Conservation (phyloP, 352 stramenopile genomes). For the Globisporangium nagaii region DNA sequence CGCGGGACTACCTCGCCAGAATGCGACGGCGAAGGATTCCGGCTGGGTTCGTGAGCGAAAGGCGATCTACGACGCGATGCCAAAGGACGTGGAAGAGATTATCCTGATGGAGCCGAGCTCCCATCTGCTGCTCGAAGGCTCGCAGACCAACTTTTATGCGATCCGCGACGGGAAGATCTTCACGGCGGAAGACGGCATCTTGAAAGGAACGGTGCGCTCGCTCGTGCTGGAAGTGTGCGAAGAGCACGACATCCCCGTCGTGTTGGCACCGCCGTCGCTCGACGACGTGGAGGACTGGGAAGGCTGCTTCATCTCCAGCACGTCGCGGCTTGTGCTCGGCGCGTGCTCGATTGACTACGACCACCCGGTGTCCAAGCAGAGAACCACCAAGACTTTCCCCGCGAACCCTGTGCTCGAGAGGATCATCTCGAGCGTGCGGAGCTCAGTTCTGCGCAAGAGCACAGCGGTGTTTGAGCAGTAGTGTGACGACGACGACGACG, state of each 20-base stretch:
- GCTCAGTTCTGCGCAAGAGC: constrained; percentile 47
- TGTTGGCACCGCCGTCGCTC: constrained; percentile 45
- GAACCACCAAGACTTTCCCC: constrained; percentile 23
- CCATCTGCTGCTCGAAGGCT: constrained; percentile 59
- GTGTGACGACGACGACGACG: too few relatives aligned
- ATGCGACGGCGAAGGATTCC: constrained; percentile 72
- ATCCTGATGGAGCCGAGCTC: constrained; percentile 77
- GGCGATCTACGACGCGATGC: constrained; percentile 65
- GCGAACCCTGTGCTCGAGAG: constrained; percentile 34
- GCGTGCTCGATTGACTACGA: constrained; percentile 46
- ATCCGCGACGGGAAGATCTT: constrained; percentile 48
- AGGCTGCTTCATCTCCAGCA: constrained; percentile 81
- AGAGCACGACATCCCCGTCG: constrained; percentile 44
- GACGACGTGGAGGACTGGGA: constrained; percentile 58
- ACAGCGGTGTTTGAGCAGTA: constrained; percentile 44
- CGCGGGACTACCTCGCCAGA: constrained; percentile 59
- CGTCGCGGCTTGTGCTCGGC: constrained; percentile 69
- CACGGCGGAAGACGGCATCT: constrained; percentile 64
- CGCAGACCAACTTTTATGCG: constrained; percentile 82
- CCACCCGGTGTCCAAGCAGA: constrained; percentile 23
- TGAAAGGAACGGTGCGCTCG: constrained; percentile 72
- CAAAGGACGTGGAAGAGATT: constrained; percentile 67
- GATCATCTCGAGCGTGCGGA: constrained; percentile 38
- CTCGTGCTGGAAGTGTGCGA: constrained; percentile 66
- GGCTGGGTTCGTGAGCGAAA: constrained; percentile 72